Evolutionary conservation across 2,329 filamentous ascomycete species (phyloP).

Genomic region (Fusarium siculi): DNA sequence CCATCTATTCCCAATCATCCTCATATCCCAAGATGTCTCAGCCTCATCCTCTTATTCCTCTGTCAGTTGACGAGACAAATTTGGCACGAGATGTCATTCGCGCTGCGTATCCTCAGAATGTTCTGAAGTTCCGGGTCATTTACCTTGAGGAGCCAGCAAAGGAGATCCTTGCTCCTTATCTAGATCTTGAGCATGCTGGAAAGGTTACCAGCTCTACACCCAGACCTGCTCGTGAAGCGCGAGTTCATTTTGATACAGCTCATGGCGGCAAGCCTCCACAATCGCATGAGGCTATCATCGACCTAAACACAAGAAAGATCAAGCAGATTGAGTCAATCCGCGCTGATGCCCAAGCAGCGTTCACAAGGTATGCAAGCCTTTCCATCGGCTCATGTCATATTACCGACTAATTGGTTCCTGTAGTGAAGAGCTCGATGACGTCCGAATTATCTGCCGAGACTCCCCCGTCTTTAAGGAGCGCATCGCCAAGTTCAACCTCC

Average conservation of each 20-base stretch:
- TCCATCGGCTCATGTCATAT: too few relatives aligned
- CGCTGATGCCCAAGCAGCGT: background rate
- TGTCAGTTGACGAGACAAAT: background rate
- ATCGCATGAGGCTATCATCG: background rate
- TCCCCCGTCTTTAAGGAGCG: background rate
- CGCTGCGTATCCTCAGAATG: background rate
- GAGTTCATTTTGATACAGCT: background rate
- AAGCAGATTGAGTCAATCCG: background rate
- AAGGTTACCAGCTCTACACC: fast-evolving
- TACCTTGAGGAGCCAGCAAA: background rate
- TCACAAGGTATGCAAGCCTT: background rate
- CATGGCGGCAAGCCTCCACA: background rate
- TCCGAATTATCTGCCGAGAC: background rate
- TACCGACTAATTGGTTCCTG: too few relatives aligned
- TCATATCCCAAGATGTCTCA: background rate
- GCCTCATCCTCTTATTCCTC: background rate
- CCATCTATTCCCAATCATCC: too few relatives aligned
- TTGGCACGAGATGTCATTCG: background rate
- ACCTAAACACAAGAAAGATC: fast-evolving
- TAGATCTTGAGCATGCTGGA: background rate
- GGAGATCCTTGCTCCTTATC: fast-evolving
- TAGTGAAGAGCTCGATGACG: background rate
- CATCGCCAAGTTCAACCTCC: slow-evolving; percentile 37
- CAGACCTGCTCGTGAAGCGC: background rate
- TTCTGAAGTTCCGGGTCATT: background rate